phyloP scores from a whole-genome alignment of 768 basidiomycete genomes.

The Termitomyces sp. region DNA sequence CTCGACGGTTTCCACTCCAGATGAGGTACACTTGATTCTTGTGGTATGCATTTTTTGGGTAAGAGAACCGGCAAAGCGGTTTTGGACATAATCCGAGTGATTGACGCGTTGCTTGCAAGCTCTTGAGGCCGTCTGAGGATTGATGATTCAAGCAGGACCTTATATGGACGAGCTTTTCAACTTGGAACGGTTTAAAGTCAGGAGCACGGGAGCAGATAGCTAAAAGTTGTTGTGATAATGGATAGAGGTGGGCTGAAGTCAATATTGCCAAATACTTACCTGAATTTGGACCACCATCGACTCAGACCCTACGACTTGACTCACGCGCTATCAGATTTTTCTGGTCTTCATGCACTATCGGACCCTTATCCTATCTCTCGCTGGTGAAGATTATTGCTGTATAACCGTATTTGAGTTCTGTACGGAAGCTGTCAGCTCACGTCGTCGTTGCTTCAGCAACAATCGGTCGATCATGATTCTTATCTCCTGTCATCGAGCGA shows the following conservation, averaged over 20 bases:
- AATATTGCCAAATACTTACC: too few species aligned
- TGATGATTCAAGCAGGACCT: not conserved
- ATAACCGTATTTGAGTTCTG: too few species aligned
- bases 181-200: not conserved
- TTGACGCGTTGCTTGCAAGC: not conserved
- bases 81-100: constrained; percentile 1
- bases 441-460: not conserved
- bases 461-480: not conserved
- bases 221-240: not conserved
- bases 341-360: not conserved
- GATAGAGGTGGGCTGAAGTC: too few species aligned
- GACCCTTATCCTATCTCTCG: not conserved
- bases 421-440: not conserved
- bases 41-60: constrained; percentile 35
- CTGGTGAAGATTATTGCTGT: not conserved
- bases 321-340: not conserved
- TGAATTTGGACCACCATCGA: too few species aligned
- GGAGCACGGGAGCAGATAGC: not conserved
- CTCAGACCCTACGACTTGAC: not conserved
- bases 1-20: constrained; percentile 74
- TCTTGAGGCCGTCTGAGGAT: not conserved
- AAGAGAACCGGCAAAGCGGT: constrained; percentile 48
- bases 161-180: not conserved
- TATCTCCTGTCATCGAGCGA: not conserved
- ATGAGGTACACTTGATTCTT: constrained; percentile 29